phyloP scores from a whole-genome alignment of 306 rosid species.

The Cicer bijugum region DNA sequence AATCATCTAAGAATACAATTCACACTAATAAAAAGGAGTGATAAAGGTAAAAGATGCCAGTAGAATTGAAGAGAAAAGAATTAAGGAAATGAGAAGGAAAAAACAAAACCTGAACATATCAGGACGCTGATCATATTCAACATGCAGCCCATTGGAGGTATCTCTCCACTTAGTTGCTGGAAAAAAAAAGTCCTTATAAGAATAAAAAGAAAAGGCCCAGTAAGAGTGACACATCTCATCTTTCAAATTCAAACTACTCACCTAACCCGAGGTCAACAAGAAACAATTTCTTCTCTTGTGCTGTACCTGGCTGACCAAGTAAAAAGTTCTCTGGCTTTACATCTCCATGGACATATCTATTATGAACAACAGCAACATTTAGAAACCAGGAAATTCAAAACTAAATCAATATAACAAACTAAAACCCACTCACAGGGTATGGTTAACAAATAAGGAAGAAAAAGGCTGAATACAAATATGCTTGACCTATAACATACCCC shows the following conservation, averaged over 20 bases:
- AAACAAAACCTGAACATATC: constrained; percentile 84
- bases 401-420: not conserved
- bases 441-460: constrained; percentile 16
- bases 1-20: not conserved
- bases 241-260: constrained; percentile 45
- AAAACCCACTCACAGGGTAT: not conserved
- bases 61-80: not conserved
- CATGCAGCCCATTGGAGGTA: constrained; percentile 83
- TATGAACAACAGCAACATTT: constrained; percentile 28
- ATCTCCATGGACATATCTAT: constrained; percentile 97
- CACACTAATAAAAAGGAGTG: constrained; percentile 50
- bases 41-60: constrained; percentile 2
- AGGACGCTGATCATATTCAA: constrained; percentile 96
- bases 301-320: constrained; percentile 90
- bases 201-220: constrained; percentile 3
- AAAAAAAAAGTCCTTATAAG: constrained; percentile 34
- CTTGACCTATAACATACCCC: constrained; percentile 64
- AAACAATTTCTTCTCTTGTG: constrained; percentile 90
- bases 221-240: constrained; percentile 20
- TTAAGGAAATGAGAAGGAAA: not conserved
- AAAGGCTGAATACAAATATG: not conserved
- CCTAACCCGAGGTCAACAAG: constrained; percentile 98
- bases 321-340: constrained; percentile 95
- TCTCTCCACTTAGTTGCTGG: constrained; percentile 97
- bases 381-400: constrained; percentile 19